Base-by-base conservation (phyloP, 768 basidiomycete species). In the Russula emetica region DNA sequence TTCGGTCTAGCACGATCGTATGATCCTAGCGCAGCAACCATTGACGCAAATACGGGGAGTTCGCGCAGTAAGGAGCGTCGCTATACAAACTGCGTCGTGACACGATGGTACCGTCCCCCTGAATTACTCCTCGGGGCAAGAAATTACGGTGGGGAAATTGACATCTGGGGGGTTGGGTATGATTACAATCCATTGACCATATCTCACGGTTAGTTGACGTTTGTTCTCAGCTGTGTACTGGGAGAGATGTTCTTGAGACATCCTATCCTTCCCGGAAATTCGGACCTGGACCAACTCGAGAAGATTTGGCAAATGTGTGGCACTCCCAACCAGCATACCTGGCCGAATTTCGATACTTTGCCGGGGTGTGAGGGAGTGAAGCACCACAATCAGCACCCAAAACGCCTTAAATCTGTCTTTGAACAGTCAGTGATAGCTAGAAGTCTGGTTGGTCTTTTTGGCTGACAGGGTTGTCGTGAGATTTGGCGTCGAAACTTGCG, bases 91-190 rank as follows among this genome's bases (percentile, higher is more conserved):
- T 95, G 92, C 69, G 94, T 97, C 32, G 93, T 96, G 30, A 96
- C 94, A 11, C 78, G 93, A 50, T 97, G 94, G 94, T 97, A 97
- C 70, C 84, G 94, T 22, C 92, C 94, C 18, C 94, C 94, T 0
- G 94, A 97, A 79, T 78, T 99, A 2, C 79, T 99, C 14, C 79
- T 99, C 16, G 94, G 95, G 45, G 89, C 92, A 18, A 81, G 87
- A 52, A 84, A 90, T 65, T 98, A 99, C 69, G 93, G 93, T 10
- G 90, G 92, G 0, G 92, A 94, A 69, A 88, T 99, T 49, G 97
- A 99, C 74, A 87, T 99, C 70, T 99, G 97, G 97, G 94, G 96
- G 8, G 86, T 98, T 58, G 97, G 96, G 86, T 95, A 72, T 69
- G 85, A 78, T 42, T 16, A 20, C 16, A 26, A 50, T 50, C 14